Base-by-base conservation (phyloP, 2,329 filamentous ascomycete species). In the Pleomassaria siparia region DNA sequence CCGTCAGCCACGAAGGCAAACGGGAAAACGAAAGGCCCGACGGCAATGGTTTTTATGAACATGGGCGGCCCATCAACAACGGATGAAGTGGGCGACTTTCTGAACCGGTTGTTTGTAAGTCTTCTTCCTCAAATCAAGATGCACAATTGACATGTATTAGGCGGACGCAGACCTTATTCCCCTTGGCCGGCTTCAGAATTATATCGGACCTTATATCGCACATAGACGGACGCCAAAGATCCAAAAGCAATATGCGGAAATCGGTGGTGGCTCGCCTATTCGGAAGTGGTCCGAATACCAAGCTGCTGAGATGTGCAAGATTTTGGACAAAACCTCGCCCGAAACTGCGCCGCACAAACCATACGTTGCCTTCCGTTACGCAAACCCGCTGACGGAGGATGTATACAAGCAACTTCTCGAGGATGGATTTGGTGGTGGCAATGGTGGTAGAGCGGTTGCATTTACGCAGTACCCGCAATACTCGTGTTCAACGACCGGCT, bases 381-480 rank as follows among this genome's bases (percentile, higher is more conserved):
- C 95, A 12, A 80, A 91, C 52, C 94, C 94, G 1, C 73, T 99
- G 66, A 99, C 94, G 2, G 94, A 97, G 74, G 85, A 95, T 59
- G 96, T 91, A 84, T 97, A 99, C 70, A 79, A 82, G 44, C 81
- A 83, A 62, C 73, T 99, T 54, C 75, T 99, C 20, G 84, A 84
- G 7, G 94, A 99, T 68, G 94, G 94, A 0, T 96, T 97, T 66
- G 92, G 91, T 10, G 83, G 85, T 44, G 91, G 92, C 4, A 89
- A 84, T 51, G 91, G 91, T n/a, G 92, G 92, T 2, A 83, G 94
- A 49, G 94, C 95, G 1, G 91, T 99, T 4, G 94, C 94, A 1
- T 99, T 99, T 67, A 96, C 92, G 22, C 94, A 99, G 72, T 99
- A 99, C 63, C 94, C 94, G 2, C 94, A 99, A 70, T 99, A 99